Conservation (phyloP, 306 rosid species). For the Sicyos baderoa region DNA sequence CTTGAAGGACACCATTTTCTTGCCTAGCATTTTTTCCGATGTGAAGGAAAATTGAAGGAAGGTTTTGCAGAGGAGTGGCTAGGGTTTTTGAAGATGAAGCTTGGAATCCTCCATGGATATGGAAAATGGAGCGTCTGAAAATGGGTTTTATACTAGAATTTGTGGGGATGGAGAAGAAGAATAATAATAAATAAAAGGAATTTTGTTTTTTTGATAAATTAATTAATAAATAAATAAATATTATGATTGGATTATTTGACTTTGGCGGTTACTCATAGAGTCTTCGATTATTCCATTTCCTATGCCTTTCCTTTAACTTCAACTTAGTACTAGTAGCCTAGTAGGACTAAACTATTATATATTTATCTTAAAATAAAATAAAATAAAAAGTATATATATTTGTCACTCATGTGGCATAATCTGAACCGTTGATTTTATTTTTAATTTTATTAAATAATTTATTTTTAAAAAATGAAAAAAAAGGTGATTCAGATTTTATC, state of each 20-base stretch:
- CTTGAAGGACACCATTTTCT: constrained; percentile 54
- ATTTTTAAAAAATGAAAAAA: no score
- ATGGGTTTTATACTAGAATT: background rate
- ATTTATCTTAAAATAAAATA: no score
- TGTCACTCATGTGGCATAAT: no score
- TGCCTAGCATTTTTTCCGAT: constrained; percentile 40
- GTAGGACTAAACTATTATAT: background rate
- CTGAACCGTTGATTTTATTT: no score
- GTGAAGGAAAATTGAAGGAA: background rate
- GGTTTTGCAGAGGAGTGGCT: background rate
- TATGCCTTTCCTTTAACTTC: background rate
- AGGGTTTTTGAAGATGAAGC: constrained; percentile 2
- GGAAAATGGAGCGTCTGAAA: background rate
- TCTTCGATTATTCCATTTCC: constrained; percentile 1
- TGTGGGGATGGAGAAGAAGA: background rate
- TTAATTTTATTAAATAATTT: no score
- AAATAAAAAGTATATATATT: no score
- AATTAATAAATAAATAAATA: background rate
- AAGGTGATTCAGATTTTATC: no score
- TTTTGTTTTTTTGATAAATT: background rate
- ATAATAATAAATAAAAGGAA: background rate
- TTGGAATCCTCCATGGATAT: constrained; percentile 4
- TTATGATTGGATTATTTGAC: constrained; percentile 8
- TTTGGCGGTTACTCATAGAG: constrained; percentile 13
- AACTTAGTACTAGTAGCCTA: background rate